phyloP scores from a whole-genome alignment of 495 filamentous ascomycete genomes.

The Talaromyces borbonicus region DNA sequence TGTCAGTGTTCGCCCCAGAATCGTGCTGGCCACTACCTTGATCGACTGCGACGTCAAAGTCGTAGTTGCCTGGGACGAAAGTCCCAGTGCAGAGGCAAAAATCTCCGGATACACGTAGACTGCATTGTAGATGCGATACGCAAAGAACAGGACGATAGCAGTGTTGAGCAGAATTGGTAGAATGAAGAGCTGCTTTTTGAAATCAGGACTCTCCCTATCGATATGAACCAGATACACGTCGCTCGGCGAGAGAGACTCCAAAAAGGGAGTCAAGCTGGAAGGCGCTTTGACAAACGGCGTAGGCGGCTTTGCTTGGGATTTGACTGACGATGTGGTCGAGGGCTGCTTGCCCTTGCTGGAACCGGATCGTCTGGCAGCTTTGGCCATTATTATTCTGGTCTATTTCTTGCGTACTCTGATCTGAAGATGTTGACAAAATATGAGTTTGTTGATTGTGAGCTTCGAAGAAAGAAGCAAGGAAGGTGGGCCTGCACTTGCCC shows the following conservation, averaged over 20 bases:
- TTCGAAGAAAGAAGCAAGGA: too few relatives aligned
- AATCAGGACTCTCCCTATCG: slow-evolving; percentile 49
- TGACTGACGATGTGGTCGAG: too few relatives aligned
- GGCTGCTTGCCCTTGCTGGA: slow-evolving; percentile 7
- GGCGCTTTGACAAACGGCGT: slow-evolving; percentile 57
- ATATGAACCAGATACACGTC: slow-evolving; percentile 74
- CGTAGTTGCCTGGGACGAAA: slow-evolving; percentile 47
- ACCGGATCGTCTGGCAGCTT: slow-evolving; percentile 26
- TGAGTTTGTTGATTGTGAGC: too few relatives aligned
- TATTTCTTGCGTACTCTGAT: neutral
- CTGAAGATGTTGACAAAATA: neutral
- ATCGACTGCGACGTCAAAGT: slow-evolving; percentile 41
- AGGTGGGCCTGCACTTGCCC: slow-evolving; percentile 1
- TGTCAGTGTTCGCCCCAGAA: slow-evolving; percentile 43
- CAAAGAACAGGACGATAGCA: slow-evolving; percentile 45
- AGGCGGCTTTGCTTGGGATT: slow-evolving; percentile 27
- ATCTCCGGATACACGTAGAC: slow-evolving; percentile 58
- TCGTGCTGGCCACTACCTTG: slow-evolving; percentile 35
- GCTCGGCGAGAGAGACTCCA: slow-evolving; percentile 45
- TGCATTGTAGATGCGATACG: slow-evolving; percentile 50
- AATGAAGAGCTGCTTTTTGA: slow-evolving; percentile 69
- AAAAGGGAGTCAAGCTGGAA: slow-evolving; percentile 47
- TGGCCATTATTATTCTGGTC: too few relatives aligned
- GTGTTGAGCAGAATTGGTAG: slow-evolving; percentile 64
- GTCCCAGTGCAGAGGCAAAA: slow-evolving; percentile 47